phyloP scores from a whole-genome alignment of 2,329 filamentous ascomycete genomes.

The Diplodia seriata region DNA sequence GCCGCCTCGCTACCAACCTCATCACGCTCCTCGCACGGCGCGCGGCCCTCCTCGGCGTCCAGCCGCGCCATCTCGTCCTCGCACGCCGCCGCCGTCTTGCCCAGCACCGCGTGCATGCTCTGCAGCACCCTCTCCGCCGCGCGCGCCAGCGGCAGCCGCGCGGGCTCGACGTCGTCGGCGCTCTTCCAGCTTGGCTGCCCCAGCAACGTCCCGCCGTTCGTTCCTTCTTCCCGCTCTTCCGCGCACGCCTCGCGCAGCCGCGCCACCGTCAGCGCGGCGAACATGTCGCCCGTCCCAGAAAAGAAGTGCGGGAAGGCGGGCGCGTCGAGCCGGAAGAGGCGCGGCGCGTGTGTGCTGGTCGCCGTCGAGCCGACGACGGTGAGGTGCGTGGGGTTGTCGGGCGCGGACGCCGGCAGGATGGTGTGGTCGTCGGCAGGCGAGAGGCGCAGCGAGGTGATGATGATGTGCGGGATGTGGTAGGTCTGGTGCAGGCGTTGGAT shows the following conservation, averaged over 20 bases:
- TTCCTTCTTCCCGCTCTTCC: constrained; percentile 46
- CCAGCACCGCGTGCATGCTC: constrained; percentile 88
- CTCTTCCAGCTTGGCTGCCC: constrained; percentile 74
- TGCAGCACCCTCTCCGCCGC: constrained; percentile 87
- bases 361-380: constrained; percentile 80
- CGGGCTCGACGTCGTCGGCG: constrained; percentile 70
- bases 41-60: constrained; percentile 54
- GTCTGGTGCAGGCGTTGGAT: constrained; percentile 77
- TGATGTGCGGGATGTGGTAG: constrained; percentile 82
- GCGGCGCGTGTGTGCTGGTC: constrained; percentile 67
- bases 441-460: constrained; percentile 88
- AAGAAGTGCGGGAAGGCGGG: constrained; percentile 93
- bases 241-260: constrained; percentile 83
- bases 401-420: constrained; percentile 41
- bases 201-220: constrained; percentile 50
- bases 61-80: constrained; percentile 65
- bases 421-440: constrained; percentile 56
- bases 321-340: constrained; percentile 88
- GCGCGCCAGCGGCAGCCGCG: constrained; percentile 79
- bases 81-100: constrained; percentile 70
- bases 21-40: constrained; percentile 51
- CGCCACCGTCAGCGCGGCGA: constrained; percentile 87
- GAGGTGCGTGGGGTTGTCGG: constrained; percentile 52
- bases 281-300: constrained; percentile 97
- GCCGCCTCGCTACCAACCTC: constrained; percentile 44